A percentile compares a stretch with the other conserved stretches of the same genome.
phyloP scores from a whole-genome alignment of 768 basidiomycete genomes.

The Cyathus striatus region DNA sequence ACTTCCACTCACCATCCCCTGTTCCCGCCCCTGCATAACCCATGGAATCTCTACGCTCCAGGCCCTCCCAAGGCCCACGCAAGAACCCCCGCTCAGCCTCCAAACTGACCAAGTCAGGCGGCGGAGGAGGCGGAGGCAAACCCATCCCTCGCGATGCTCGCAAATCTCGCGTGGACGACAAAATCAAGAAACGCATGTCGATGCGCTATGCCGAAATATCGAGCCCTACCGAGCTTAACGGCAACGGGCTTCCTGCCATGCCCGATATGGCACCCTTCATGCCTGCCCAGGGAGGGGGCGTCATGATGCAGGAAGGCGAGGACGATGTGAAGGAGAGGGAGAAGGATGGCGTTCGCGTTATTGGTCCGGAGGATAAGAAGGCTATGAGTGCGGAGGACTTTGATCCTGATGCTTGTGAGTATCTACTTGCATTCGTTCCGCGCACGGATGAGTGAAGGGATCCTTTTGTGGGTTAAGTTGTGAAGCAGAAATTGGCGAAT shows the following conservation, averaged over 20 bases:
- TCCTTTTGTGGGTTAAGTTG: slow-evolving; percentile 32
- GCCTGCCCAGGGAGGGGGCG: slow-evolving; percentile 17
- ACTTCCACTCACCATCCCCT: no score
- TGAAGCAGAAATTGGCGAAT: slow-evolving; percentile 85
- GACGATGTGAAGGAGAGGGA: slow-evolving; percentile 41
- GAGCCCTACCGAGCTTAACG: slow-evolving; percentile 50
- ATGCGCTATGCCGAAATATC: slow-evolving; percentile 89
- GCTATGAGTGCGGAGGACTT: slow-evolving; percentile 74
- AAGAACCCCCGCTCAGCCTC: no score
- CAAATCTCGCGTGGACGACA: slow-evolving; percentile 71
- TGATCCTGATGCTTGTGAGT: slow-evolving; percentile 85
- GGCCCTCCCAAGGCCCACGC: no score
- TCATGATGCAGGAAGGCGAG: slow-evolving; percentile 31
- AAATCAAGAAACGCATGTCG: slow-evolving; percentile 95
- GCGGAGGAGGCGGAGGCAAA: no score
- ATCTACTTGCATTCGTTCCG: no score
- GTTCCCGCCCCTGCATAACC: no score
- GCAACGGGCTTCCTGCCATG: slow-evolving; percentile 41
- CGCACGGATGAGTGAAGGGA: not conserved
- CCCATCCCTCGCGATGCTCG: slow-evolving; percentile 41
- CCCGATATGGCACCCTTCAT: slow-evolving; percentile 17
- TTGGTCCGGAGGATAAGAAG: slow-evolving; percentile 47
- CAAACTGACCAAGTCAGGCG: no score
- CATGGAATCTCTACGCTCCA: no score
- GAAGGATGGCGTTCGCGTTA: slow-evolving; percentile 39